Evolutionary conservation across 371 early-diverging fungal species (phyloP).

Genomic region (Mucor ambiguus): DNA sequence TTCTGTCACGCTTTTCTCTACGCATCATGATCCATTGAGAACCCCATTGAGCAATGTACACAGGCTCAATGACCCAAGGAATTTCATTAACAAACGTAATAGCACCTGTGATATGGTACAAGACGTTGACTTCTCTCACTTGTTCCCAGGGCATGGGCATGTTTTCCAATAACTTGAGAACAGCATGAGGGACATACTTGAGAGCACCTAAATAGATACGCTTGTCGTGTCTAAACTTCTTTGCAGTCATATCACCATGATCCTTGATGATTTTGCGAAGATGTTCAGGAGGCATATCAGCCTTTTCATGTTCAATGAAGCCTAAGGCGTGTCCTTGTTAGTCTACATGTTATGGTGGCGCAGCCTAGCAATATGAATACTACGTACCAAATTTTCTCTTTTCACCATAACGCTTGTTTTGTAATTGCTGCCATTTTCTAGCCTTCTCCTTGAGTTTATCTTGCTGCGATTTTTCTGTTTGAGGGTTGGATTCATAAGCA

Average conservation of each 20-base stretch:
- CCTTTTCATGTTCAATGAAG: constrained; percentile 79
- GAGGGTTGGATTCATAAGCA: constrained; percentile 40
- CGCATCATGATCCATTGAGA: constrained; percentile 99
- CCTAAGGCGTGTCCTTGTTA: constrained; percentile 30
- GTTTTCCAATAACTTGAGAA: constrained; percentile 95
- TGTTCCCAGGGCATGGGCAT: constrained; percentile 99
- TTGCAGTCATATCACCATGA: constrained; percentile 98
- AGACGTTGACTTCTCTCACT: constrained; percentile 92
- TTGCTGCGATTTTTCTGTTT: constrained; percentile 40
- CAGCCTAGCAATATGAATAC: not conserved
- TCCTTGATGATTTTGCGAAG: constrained; percentile 95
- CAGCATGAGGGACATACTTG: constrained; percentile 98
- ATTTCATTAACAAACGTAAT: constrained; percentile 98
- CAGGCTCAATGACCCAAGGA: constrained; percentile 94
- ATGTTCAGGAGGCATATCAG: constrained; percentile 98
- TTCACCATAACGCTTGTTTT: constrained; percentile 90
- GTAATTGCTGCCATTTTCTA: constrained; percentile 90
- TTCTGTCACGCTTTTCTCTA: constrained; percentile 96
- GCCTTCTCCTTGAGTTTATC: constrained; percentile 79
- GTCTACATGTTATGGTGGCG: not conserved
- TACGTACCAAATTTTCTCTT: constrained; percentile 87
- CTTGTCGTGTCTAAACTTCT: constrained; percentile 96
- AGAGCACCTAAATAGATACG: constrained; percentile 97
- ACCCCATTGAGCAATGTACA: constrained; percentile 98
- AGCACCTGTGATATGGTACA: constrained; percentile 98